Conservation (phyloP, 805 yeast species). For the Candida stauntonica region DNA sequence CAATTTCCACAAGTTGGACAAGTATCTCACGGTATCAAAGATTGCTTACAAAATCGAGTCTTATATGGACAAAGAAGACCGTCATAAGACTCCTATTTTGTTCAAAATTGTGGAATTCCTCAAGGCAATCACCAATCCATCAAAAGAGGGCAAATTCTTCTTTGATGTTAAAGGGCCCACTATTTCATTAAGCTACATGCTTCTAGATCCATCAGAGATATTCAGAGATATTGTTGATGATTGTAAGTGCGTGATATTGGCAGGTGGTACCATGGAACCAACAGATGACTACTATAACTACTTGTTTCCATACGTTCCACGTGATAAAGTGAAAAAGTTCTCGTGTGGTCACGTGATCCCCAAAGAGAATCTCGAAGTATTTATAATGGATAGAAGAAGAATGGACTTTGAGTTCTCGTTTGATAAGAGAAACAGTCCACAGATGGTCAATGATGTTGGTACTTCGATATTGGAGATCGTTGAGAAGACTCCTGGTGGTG, state of each 20-base stretch:
- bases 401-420: slow-evolving; percentile 61
- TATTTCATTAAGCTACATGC: slow-evolving; percentile 54
- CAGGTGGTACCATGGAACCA: slow-evolving; percentile 98
- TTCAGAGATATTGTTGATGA: slow-evolving; percentile 63
- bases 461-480: slow-evolving; percentile 39
- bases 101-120: slow-evolving; percentile 66
- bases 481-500: slow-evolving; percentile 59
- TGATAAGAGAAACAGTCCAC: slow-evolving; percentile 47
- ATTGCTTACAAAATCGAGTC: slow-evolving; percentile 81
- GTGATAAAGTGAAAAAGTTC: slow-evolving; percentile 43
- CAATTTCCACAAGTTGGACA: slow-evolving; percentile 63
- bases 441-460: slow-evolving; percentile 50
- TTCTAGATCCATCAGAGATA: slow-evolving; percentile 72
- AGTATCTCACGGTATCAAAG: slow-evolving; percentile 61
- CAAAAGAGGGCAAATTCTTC: slow-evolving; percentile 74
- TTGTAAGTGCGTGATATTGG: slow-evolving; percentile 66
- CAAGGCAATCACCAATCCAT: slow-evolving; percentile 63
- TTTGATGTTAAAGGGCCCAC: slow-evolving; percentile 41
- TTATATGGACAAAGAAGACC: slow-evolving; percentile 42
- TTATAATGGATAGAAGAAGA: slow-evolving; percentile 37
- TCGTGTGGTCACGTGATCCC: slow-evolving; percentile 87
- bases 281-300: slow-evolving; percentile 62
- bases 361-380: slow-evolving; percentile 56
- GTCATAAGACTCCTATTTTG: slow-evolving; percentile 29
- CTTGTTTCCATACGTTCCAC: slow-evolving; percentile 55